Evolutionary conservation across 192 early-diverging fungal genomes (phyloP), one percentile per base, ranked within the genome.

Genomic region (Backusella westeae): DNA sequence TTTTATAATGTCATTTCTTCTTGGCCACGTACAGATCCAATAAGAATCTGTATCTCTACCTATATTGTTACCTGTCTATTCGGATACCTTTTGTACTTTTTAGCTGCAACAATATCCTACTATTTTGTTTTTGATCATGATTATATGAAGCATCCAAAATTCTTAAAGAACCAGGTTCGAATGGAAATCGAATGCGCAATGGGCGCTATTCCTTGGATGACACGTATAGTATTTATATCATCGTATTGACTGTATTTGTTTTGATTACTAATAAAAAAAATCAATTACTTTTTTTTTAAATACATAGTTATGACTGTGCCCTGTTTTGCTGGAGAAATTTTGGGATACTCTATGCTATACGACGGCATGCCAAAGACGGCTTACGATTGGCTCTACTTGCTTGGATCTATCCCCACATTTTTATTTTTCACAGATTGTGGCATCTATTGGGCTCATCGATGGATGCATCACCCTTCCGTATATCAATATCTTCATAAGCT

Each of bases 391-490:
- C 74, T 86, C 21, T 97, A 96, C 76, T 76, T 93, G 63, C 49
- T 91, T 6, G 21, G 92, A 7, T 92, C 90, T 52, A 77, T 94
- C 7, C 70, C 85, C 29, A 68, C 81, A 76, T 99, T 98, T 82
- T 88, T 99, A 72, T 71, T 95, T 79, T 97, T 98, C 73, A 98
- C 96, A 15, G 97, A 99, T 74, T 95, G 90, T 81, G 87, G 92
- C 67, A 95, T 99, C 74, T 99, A 99, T 85, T 99, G 96, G 96
- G 90, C 96, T 69, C 97, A 99, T 82, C 93, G 97, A 15, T 88
- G 87, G 72, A 87, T 94, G 77, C 96, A 99, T 79, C 94, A 97
- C 77, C 97, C 96, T 71, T 66, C 84, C 44, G 79, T 99, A 44
- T 99, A 99, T 79, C 91, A 92, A 77, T 88, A 90, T 81, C 83